Evolutionary conservation across 2,329 filamentous ascomycete species (phyloP).

Genomic region (Aspergillus udagawae): DNA sequence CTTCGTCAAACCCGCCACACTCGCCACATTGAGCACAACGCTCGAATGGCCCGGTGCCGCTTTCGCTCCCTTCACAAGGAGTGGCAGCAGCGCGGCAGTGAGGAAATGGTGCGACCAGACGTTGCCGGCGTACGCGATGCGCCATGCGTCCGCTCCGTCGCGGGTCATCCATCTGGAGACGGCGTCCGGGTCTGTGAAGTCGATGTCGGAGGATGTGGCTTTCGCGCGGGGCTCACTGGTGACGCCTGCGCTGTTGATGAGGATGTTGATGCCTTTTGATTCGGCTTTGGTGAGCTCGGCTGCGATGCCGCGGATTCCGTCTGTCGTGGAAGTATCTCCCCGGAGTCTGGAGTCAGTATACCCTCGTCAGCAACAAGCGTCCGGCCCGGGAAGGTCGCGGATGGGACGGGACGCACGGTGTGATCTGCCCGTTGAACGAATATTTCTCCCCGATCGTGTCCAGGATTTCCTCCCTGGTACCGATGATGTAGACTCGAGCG

Average conservation of each 20-base stretch:
- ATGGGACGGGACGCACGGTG: slow-evolving; percentile 31
- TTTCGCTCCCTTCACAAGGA: slow-evolving; percentile 48
- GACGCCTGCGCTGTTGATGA: slow-evolving; percentile 38
- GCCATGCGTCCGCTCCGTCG: slow-evolving; percentile 40
- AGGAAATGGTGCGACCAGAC: slow-evolving; percentile 51
- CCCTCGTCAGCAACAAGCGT: neutral
- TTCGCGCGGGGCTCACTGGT: slow-evolving; percentile 49
- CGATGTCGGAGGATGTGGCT: slow-evolving; percentile 17
- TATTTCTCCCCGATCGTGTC: slow-evolving; percentile 46
- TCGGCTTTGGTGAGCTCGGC: slow-evolving; percentile 52
- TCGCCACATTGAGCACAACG: slow-evolving; percentile 52
- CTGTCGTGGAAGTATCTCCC: slow-evolving; percentile 50
- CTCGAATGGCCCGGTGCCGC: slow-evolving; percentile 47
- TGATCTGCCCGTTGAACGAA: slow-evolving; percentile 39
- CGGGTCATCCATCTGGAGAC: slow-evolving; percentile 13
- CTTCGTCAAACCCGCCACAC: slow-evolving; percentile 51
- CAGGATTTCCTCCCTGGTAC: slow-evolving; percentile 44
- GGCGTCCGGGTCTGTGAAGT: slow-evolving; percentile 11
- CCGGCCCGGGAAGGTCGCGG: neutral
- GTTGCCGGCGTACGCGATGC: slow-evolving; percentile 51
- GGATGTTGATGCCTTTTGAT: slow-evolving; percentile 50
- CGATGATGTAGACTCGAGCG: slow-evolving; percentile 47
- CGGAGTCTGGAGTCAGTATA: slow-evolving; percentile 27
- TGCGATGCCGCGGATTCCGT: slow-evolving; percentile 46
- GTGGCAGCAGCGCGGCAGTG: slow-evolving; percentile 52